Base-by-base conservation (phyloP, 305 asterid genomes). In the Ruellia speciosa region DNA sequence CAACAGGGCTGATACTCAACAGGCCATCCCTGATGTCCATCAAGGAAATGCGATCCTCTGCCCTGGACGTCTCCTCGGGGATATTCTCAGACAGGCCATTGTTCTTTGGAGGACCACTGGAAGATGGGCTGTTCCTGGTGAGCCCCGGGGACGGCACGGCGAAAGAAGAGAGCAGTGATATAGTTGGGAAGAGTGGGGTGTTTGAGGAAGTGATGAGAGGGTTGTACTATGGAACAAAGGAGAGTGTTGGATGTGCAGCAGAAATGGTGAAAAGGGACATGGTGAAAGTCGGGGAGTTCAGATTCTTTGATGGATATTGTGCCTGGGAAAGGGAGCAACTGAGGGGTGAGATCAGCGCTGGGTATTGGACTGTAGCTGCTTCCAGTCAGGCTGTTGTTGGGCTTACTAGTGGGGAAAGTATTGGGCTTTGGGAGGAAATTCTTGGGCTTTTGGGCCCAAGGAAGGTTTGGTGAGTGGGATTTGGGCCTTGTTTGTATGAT, bases 1-100 rank as follows among this genome's bases (percentile, higher is more conserved):
- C 90, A 40, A 79, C 72, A 0, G 95, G 96, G 35, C 56, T 90
- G 17, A 87, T 85, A 18, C 87, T 90, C 40, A 90, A 90, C 82
- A 46, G 95, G 69, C 94, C 97, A 14, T 87, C 95, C 0, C 82
- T 87, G 4, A 87, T 90, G 96, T 90, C 97, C 51, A 87, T 90
- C 43, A 87, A 85, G 71, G 95, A 85, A 54, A 81, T 78, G 86
- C 76, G 66, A 31, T 73, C 94, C 0, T 63, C 87, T 0, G 65
- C 63, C 0, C 40, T 81, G 67, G 90, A 77, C 43, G 64, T 63
- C 0, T 54, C 81, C 14, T 43, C 49, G 79, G 0, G 69, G 80
- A 0, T 88, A n/a, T 47, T 88, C 48, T 71, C 84, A 0, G 90
- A 81, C 11, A 59, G 77, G 72, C 85, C 93, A 0, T 53, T 88